phyloP scores from a whole-genome alignment of 1,284 basidiomycete species.

The Cryptococcus sp. region DNA sequence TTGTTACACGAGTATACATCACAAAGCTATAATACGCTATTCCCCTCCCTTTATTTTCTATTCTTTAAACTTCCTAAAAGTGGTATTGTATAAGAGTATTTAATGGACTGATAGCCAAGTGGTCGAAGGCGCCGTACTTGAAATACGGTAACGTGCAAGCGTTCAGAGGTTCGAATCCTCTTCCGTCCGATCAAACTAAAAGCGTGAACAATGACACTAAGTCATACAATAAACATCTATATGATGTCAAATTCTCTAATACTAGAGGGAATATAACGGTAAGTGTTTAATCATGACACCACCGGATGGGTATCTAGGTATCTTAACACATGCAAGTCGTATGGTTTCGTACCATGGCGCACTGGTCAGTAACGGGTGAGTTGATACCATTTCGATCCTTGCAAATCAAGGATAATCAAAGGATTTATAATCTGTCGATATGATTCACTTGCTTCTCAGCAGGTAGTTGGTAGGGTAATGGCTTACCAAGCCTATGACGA shows the following conservation, averaged over 20 bases:
- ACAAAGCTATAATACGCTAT: too few relatives aligned
- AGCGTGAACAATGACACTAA: slow-evolving; percentile 4
- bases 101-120: slow-evolving; percentile 17
- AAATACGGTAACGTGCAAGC: slow-evolving; percentile 15
- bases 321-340: slow-evolving; percentile 25
- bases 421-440: slow-evolving; percentile 12
- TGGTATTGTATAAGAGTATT: slow-evolving; percentile 1
- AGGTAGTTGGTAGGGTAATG: slow-evolving; percentile 23
- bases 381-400: slow-evolving; percentile 17
- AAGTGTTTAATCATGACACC: slow-evolving; percentile 24
- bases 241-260: slow-evolving; percentile 1
- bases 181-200: slow-evolving; percentile 10
- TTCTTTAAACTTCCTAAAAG: slow-evolving; percentile 1
- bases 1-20: slow-evolving; percentile 13
- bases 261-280: background rate
- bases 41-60: too few relatives aligned
- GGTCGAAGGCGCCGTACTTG: slow-evolving; percentile 17
- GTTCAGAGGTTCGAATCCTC: slow-evolving; percentile 20
- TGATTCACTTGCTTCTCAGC: slow-evolving; percentile 19
- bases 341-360: slow-evolving; percentile 21
- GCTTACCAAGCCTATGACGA: slow-evolving; percentile 20
- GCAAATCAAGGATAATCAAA: slow-evolving; percentile 18
- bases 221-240: slow-evolving; percentile 1
- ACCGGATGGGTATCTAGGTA: slow-evolving; percentile 22
- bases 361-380: slow-evolving; percentile 19